Evolutionary conservation across 2,329 filamentous ascomycete species (phyloP), one percentile per base, ranked within the genome.

Genomic region (Coccinonectria pachysandricola): DNA sequence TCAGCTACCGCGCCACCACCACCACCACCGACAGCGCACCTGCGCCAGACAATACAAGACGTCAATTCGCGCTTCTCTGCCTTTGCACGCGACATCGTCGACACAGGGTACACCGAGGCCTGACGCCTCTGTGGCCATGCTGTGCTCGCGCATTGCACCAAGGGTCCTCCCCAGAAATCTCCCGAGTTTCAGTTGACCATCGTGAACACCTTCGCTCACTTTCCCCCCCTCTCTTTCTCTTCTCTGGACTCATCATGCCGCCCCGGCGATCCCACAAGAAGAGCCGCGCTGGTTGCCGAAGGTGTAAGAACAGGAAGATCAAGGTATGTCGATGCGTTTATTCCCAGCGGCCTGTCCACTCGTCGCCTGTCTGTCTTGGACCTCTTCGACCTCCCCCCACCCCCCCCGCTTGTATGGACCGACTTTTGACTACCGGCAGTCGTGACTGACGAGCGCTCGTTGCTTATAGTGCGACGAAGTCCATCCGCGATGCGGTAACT

Each of bases 221-320:
- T 20, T 16, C 13, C 26, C 18, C 27, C 19, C 24, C 22, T 13
- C 19, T 15, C 23, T 25, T 8, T 23, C 20, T 23, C 16, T 21
- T 19, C 17, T 36, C 19, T 11, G 24, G 17, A 15, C 20, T 10
- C 27, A 50, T 35, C 23, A 78, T 78, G 73, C 71, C 75, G 34
- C 74, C 75, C 15, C 61, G 75, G 45, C 64, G 74, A 48, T 76
- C 75, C 21, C 76, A 81, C 53, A 80, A 77, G 48, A 81, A 79
- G 57, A 79, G 73, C 30, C 66, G 76, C 39, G 68, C 74, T 26
- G 76, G 76, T 23, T 81, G 76, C 43, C 63, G 66, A 35, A 60
- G 71, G 32, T 81, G 76, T 53, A 81, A 80, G 55, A 60, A 62
- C 29, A 62, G 76, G 35, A 80, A 80, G 53, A 78, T 81, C 47